Conservation (phyloP, 1,284 basidiomycete genomes). For the Ceratobasidium sp. region DNA sequence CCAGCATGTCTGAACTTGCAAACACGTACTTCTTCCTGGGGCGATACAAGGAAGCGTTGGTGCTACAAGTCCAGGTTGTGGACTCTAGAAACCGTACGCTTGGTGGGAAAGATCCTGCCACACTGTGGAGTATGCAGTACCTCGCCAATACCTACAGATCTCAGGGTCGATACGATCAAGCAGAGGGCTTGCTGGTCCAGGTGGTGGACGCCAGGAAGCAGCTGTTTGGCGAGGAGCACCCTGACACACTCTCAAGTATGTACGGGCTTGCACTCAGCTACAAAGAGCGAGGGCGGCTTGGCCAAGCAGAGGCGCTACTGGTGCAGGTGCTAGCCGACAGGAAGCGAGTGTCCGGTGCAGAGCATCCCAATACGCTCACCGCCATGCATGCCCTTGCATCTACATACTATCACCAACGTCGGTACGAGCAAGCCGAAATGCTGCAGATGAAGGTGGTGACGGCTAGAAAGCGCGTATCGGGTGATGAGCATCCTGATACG, state of each 20-base stretch:
- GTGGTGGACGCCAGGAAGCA: neutral
- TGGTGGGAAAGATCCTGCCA: too few species aligned
- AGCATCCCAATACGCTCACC: slow-evolving; percentile 14
- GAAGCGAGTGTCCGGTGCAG: neutral
- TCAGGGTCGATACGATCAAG: neutral
- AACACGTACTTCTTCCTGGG: neutral
- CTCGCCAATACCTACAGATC: neutral
- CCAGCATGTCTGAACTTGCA: slow-evolving; percentile 13
- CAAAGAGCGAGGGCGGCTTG: neutral
- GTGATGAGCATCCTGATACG: slow-evolving; percentile 2
- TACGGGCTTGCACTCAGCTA: neutral
- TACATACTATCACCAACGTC: neutral
- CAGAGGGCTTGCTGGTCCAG: neutral
- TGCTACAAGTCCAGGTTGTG: too few species aligned
- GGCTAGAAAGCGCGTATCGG: neutral
- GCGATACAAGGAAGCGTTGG: slow-evolving; percentile 6
- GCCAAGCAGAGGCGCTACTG: neutral
- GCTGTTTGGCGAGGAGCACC: neutral
- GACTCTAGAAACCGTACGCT: too few species aligned
- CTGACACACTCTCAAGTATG: neutral
- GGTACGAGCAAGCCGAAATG: neutral
- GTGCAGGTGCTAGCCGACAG: neutral
- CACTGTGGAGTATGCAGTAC: neutral
- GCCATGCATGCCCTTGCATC: slow-evolving; percentile 4
- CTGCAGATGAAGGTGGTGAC: neutral